Evolutionary conservation across 768 basidiomycete species (phyloP), one percentile per base, ranked within the genome.

Genomic region (Agaricus subrufescens): DNA sequence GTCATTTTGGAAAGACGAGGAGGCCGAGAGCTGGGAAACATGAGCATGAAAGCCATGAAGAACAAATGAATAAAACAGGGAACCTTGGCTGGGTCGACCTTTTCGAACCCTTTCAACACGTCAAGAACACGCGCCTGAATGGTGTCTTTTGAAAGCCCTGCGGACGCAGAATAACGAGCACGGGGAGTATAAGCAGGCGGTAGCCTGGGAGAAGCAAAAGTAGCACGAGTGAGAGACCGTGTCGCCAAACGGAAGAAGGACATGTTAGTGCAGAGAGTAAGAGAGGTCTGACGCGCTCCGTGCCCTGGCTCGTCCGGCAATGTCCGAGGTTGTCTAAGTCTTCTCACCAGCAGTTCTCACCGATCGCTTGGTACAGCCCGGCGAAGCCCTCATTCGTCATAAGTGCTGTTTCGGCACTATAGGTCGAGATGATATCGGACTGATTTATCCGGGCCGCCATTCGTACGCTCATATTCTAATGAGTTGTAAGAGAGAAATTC

Each of bases 81-180:
- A 56, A 84, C 93, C 78, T 94, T 94, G 44, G 77, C 70, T 15
- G 75, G 74, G 70, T 92, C 82, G 51, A 95, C 89, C 75, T 94
- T 94, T 71, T 95, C 94, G 69, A 93, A 95, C 23, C 84, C 83
- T 75, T 89, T 89, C 69, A 97, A 72, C 46, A 94, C 86, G 58
- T 93, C 89, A 57, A 91, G 67, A 50, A 97, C 82, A 62, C 94
- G 84, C 63, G 77, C 69, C 67, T 86, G 77, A 65, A 97, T 89
- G 62, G 77, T 75, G 45, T 85, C 82, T 67, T 78, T 80, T 50
- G 83, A 79, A 58, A 94, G 78, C 38, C 80, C 81, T 27, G 82
- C 80, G 25, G 80, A 81, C 34, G 87, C 81, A 3, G 91, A 86
- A 73, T 85, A 93, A 57, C 70, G 63, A 37, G 81, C 82, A 56